These are phyloP conservation scores for Tricholoma furcatifolium DNA, from an alignment of 768 basidiomycete genomes.

Conservation along the genomic window DNA sequence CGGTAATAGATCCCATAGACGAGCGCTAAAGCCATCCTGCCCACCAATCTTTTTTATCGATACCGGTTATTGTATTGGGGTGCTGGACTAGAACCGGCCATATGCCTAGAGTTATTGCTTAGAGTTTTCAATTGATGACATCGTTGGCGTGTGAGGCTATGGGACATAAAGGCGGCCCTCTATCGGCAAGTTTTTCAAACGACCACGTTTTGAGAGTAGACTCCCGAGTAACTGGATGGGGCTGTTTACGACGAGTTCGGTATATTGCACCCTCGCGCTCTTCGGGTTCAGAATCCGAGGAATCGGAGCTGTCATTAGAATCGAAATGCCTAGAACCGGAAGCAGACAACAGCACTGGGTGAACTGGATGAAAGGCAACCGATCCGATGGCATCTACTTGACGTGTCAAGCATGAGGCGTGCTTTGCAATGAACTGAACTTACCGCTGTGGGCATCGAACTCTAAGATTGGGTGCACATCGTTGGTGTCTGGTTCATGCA, in stretches of 20 bases:
- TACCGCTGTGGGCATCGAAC: conserved; percentile 61
- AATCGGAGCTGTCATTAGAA: conserved; percentile 17
- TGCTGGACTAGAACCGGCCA: too few relatives aligned
- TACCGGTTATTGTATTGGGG: too few relatives aligned
- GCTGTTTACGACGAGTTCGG: conserved; percentile 3
- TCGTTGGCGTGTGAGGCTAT: too few relatives aligned
- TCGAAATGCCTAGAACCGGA: conserved; percentile 81
- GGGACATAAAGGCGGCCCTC: neutral
- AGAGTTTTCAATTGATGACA: too few relatives aligned
- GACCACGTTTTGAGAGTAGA: conserved; percentile 34
- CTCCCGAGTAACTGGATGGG: conserved; percentile 30
- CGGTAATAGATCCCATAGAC: neutral
- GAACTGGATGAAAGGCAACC: conserved; percentile 69
- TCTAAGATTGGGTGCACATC: conserved; percentile 28
- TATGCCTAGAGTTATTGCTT: too few relatives aligned
- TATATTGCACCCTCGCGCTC: neutral
- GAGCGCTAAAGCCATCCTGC: neutral
- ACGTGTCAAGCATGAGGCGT: too few relatives aligned
- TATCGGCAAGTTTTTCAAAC: conserved; percentile 6
- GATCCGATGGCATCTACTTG: conserved; percentile 69
- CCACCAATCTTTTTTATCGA: too few relatives aligned
- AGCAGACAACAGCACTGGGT: conserved; percentile 56
- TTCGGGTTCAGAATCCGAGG: conserved; percentile 24
- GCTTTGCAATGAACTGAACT: conserved; percentile 9
- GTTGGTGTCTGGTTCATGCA: conserved; percentile 23